Conservation (phyloP, 1,284 basidiomycete genomes). For the Rhodotorula sp. region DNA sequence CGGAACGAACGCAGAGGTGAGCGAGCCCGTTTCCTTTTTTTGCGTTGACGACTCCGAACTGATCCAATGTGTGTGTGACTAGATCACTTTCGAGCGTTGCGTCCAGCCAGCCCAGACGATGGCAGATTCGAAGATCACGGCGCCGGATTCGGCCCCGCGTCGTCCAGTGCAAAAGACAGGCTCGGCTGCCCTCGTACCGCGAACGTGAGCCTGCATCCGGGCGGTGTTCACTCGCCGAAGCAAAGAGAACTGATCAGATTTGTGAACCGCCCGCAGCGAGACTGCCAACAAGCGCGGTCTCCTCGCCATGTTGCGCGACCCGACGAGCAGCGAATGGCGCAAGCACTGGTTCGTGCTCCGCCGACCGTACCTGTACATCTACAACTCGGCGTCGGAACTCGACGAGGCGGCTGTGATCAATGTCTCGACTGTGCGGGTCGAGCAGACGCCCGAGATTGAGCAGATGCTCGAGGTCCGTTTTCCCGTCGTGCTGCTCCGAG, state of each 20-base stretch:
- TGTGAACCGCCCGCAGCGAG: constrained; percentile 58
- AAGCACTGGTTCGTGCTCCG: constrained; percentile 83
- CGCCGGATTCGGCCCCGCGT: constrained; percentile 43
- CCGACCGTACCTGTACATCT: constrained; percentile 86
- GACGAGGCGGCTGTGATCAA: constrained; percentile 79
- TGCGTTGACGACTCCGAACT: too few species aligned
- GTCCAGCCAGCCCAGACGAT: too few species aligned
- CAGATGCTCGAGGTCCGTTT: constrained; percentile 72
- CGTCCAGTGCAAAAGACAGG: constrained; percentile 63
- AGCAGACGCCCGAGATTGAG: constrained; percentile 83
- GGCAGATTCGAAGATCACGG: too few species aligned
- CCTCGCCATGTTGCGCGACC: constrained; percentile 74
- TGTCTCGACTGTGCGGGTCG: constrained; percentile 77
- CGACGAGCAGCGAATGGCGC: constrained; percentile 75
- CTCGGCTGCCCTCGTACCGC: constrained; percentile 66
- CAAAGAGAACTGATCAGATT: not conserved
- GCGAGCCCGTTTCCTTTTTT: constrained; percentile 33
- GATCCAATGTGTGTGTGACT: too few species aligned
- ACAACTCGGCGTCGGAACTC: constrained; percentile 72
- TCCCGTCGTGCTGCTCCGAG: not conserved
- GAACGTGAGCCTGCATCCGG: constrained; percentile 58
- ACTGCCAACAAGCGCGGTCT: constrained; percentile 79
- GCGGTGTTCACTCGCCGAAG: not conserved
- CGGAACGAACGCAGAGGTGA: constrained; percentile 70
- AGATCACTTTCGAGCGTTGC: too few species aligned